Evolutionary conservation across 129 eudicot species (phyloP).

Genomic region (Tanacetum coccineum): DNA sequence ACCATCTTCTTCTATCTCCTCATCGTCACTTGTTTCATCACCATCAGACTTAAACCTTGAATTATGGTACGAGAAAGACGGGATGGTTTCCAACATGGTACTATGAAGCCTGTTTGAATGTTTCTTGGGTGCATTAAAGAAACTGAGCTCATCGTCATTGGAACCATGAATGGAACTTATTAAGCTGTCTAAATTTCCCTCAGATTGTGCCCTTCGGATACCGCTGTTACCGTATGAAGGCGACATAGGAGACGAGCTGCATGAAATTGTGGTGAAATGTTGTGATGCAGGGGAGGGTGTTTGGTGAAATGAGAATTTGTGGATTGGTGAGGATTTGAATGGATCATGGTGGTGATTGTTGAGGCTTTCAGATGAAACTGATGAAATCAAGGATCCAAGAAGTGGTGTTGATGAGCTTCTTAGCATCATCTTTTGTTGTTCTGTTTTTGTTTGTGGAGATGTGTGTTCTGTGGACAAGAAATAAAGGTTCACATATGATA

Average conservation of each 20-base stretch:
- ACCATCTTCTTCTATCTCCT: slow-evolving; percentile 28
- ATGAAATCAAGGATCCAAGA: slow-evolving; percentile 68
- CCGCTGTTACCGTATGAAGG: slow-evolving; percentile 28
- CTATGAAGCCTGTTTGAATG: slow-evolving; percentile 28
- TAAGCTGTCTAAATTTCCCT: slow-evolving; percentile 64
- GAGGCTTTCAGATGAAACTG: slow-evolving; percentile 55
- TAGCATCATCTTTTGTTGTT: slow-evolving; percentile 41
- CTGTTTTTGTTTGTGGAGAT: not conserved
- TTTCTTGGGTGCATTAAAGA: slow-evolving; percentile 33
- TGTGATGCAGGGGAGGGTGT: slow-evolving; percentile 29
- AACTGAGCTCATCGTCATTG: slow-evolving; percentile 39
- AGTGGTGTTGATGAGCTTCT: slow-evolving; percentile 87
- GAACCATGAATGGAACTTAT: slow-evolving; percentile 3
- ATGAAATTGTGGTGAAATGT: slow-evolving; percentile 35
- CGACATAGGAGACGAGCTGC: slow-evolving; percentile 44
- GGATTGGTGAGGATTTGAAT: slow-evolving; percentile 34
- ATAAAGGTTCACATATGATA: slow-evolving; percentile 4
- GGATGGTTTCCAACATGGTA: slow-evolving; percentile 60
- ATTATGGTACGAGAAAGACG: slow-evolving; percentile 51
- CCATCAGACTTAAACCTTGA: slow-evolving; percentile 34
- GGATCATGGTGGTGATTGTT: slow-evolving; percentile 42
- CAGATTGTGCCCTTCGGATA: slow-evolving; percentile 62
- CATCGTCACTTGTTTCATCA: slow-evolving; percentile 37
- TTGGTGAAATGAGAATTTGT: slow-evolving; percentile 37
- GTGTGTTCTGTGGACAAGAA: slow-evolving; percentile 17